Base-by-base conservation (phyloP, 2,329 filamentous ascomycete genomes). In the Epichloe amarillans region DNA sequence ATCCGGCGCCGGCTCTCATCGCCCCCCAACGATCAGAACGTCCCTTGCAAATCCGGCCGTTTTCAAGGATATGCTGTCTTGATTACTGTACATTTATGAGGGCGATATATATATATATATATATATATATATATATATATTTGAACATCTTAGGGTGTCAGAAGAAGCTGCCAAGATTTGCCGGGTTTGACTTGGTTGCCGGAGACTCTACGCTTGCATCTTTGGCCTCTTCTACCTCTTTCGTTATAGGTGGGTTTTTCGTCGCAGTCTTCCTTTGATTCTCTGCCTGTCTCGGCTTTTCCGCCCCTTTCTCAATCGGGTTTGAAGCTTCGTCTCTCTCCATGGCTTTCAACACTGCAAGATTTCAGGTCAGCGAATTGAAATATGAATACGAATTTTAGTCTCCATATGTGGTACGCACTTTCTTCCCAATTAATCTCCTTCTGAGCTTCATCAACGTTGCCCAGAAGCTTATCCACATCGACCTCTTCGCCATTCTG, bases 341-440 rank as follows among this genome's bases (percentile, higher is more conserved):
- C 51, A 88, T 79, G 49, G 84, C 79, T 58, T 73, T 74, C 56
- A 88, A 55, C 15, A 85, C 83, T 85, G 23, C 17, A 40, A 15
- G 33, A 5, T n/a, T 47, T 63, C 21, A 62, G 58, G 40, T 51
- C 36, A 41, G 46, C 35, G 5, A 11, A 14, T 21, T 3, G 12
- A 26, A 35, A 14, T 10, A 19, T 14, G 5, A 7, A 19, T 11
- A 35, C 15, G 26, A 45, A 23, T 36, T 11, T 41, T 41, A 19
- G n/a, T 12, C 40, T 4, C 26, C n/a, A 10, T 11, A 12, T n/a
- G 33, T 11, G 4, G 15, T 15, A 52, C 76, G 62, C 69, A 86
- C 88, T 80, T 64, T 94, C 83, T 67, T 91, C 86, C 94, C 93
- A 98, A 60, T 89, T 87, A 55, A 76, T 72, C 68, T 98, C 93